A percentile compares a stretch with the other conserved stretches of the same genome.
These are phyloP conservation scores for Mycosphaerella sp. DNA, from an alignment of 2,329 filamentous ascomycete species.

Conservation along the genomic window DNA sequence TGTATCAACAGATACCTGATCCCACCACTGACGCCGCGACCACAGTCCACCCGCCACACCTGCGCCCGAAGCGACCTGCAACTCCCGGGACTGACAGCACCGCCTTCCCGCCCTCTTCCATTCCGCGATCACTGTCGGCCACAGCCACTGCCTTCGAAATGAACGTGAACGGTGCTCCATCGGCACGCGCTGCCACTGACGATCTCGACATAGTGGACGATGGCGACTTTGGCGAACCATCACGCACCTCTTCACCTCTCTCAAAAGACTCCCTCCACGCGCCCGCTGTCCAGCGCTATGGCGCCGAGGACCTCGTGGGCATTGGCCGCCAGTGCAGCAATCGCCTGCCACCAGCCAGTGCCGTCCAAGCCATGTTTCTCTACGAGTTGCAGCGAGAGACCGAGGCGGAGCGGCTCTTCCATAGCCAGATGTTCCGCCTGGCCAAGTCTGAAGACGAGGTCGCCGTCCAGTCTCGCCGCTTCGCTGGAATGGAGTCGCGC, in stretches of 20 bases:
- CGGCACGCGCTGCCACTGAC: background rate
- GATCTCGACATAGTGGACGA: background rate
- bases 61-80: background rate
- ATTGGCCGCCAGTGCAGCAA: slow-evolving; percentile 20
- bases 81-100: background rate
- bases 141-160: background rate
- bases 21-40: background rate
- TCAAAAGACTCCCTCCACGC: background rate
- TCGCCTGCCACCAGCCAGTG: slow-evolving; percentile 24
- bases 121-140: background rate
- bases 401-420: slow-evolving; percentile 26
- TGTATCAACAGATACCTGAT: too few relatives aligned
- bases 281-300: background rate
- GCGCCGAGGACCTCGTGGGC: background rate
- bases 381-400: slow-evolving; percentile 28
- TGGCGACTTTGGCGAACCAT: background rate
- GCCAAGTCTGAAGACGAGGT: slow-evolving; percentile 12
- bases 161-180: background rate
- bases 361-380: slow-evolving; percentile 26
- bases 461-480: slow-evolving; percentile 7
- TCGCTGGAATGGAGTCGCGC: slow-evolving; percentile 13
- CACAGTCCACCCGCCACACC: slow-evolving; percentile 1
- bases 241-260: background rate
- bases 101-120: background rate
- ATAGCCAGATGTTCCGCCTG: slow-evolving; percentile 22